Conservation (phyloP, 768 basidiomycete genomes). For the Tylopilus subfusipes region DNA sequence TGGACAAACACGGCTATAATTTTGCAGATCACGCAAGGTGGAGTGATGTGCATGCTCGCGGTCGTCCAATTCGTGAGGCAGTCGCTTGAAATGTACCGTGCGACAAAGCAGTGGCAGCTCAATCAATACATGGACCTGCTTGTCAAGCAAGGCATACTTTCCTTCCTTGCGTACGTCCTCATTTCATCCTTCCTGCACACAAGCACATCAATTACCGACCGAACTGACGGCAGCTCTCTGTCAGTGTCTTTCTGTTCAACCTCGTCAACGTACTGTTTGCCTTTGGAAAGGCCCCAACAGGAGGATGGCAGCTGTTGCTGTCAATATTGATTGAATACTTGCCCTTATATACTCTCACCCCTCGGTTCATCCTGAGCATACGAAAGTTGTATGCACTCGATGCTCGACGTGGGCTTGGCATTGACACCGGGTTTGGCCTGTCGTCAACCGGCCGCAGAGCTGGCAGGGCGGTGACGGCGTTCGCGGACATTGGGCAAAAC, state of each 20-base stretch:
- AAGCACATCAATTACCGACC: not conserved
- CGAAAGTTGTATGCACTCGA: not conserved
- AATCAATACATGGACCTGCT: not conserved
- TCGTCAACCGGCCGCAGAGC: too few species aligned
- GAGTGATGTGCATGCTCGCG: not conserved
- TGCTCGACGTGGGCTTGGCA: too few species aligned
- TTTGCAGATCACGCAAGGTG: not conserved
- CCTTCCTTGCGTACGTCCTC: not conserved
- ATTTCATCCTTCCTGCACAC: too few species aligned
- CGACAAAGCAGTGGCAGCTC: not conserved
- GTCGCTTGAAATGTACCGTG: not conserved
- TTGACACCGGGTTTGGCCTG: conserved; percentile 2
- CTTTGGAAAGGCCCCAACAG: not conserved
- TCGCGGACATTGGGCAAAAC: too few species aligned
- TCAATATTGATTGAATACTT: not conserved
- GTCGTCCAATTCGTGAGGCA: not conserved
- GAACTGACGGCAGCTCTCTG: not conserved
- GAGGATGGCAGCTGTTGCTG: not conserved
- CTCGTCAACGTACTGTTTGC: not conserved
- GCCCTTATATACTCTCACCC: not conserved
- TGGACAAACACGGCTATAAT: not conserved
- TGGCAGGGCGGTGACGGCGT: too few species aligned
- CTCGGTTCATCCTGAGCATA: not conserved
- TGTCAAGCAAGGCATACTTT: not conserved
- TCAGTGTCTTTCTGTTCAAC: not conserved